phyloP scores from a whole-genome alignment of 2,329 filamentous ascomycete species.

The Dichotomopilus funicola region DNA sequence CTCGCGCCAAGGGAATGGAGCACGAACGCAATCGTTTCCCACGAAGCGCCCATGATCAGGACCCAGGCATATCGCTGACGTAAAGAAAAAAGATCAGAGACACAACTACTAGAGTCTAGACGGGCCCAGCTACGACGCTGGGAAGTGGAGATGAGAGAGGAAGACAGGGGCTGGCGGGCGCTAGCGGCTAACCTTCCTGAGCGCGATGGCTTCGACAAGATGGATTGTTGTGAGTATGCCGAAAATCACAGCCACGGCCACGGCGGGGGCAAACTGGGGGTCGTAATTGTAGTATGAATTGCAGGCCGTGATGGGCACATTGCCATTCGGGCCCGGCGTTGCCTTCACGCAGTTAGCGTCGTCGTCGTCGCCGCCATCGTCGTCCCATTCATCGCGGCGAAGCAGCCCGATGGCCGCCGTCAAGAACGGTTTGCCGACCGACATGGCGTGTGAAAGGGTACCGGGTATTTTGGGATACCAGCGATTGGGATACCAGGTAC shows the following conservation, averaged over 20 bases:
- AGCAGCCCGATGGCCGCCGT: background rate
- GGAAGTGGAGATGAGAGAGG: no score
- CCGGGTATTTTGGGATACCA: background rate
- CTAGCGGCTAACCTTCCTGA: slow-evolving; percentile 16
- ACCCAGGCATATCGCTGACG: slow-evolving; percentile 29
- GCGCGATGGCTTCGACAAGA: slow-evolving; percentile 20
- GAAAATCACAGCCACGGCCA: slow-evolving; percentile 24
- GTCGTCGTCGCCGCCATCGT: background rate
- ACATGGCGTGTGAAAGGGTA: background rate
- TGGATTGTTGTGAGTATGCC: slow-evolving; percentile 22
- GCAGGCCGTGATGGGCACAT: slow-evolving; percentile 25
- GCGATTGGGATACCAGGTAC: background rate
- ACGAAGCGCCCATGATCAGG: slow-evolving; percentile 33
- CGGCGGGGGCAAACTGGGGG: slow-evolving; percentile 23
- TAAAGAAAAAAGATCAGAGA: no score
- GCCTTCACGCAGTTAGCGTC: slow-evolving; percentile 1
- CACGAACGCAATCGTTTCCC: slow-evolving; percentile 36
- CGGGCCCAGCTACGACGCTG: no score
- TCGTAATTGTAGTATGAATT: slow-evolving; percentile 28
- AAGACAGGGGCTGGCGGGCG: background rate
- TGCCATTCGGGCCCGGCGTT: slow-evolving; percentile 20
- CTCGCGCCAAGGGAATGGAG: slow-evolving; percentile 32
- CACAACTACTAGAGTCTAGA: no score
- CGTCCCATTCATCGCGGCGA: background rate
- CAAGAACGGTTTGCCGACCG: background rate